Conservation (phyloP, 208 protist genomes). For the Lotmaria passim region DNA sequence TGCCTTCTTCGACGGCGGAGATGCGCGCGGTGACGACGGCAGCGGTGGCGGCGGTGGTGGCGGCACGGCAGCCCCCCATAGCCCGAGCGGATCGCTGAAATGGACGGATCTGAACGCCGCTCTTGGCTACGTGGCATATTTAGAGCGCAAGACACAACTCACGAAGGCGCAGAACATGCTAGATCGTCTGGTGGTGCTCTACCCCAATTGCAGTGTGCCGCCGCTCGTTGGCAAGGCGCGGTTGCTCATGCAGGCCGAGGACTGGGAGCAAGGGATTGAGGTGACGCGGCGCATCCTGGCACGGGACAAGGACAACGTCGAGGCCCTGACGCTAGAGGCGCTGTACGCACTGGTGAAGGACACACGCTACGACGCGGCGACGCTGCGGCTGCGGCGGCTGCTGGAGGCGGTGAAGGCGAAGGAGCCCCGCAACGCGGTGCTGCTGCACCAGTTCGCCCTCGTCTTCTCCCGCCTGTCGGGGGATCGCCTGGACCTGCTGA, state of each 20-base stretch:
- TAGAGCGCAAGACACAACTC: constrained; percentile 87
- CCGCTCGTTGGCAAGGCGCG: constrained; percentile 81
- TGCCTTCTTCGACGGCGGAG: constrained; percentile 18
- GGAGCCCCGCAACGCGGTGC: constrained; percentile 83
- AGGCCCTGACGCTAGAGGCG: constrained; percentile 73
- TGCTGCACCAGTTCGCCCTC: constrained; percentile 74
- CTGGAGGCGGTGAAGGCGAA: constrained; percentile 57
- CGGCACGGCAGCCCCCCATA: background rate
- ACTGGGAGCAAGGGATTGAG: constrained; percentile 94
- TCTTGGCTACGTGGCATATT: constrained; percentile 82
- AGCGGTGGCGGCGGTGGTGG: background rate
- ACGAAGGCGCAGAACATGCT: constrained; percentile 80
- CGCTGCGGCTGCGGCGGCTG: constrained; percentile 63
- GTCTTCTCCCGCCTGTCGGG: constrained; percentile 73
- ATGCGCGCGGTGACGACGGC: background rate
- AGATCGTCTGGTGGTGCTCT: constrained; percentile 76
- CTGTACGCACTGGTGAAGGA: constrained; percentile 87
- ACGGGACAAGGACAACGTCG: constrained; percentile 78
- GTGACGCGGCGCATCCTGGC: constrained; percentile 81
- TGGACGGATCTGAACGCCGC: constrained; percentile 80
- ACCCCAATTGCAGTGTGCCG: constrained; percentile 66
- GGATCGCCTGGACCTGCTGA: constrained; percentile 53
- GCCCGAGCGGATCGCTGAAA: constrained; percentile 18
- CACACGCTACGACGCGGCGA: constrained; percentile 59
- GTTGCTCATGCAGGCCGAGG: constrained; percentile 88